phyloP scores from a whole-genome alignment of 2,329 filamentous ascomycete species.

The Cladophialophora bantiana region DNA sequence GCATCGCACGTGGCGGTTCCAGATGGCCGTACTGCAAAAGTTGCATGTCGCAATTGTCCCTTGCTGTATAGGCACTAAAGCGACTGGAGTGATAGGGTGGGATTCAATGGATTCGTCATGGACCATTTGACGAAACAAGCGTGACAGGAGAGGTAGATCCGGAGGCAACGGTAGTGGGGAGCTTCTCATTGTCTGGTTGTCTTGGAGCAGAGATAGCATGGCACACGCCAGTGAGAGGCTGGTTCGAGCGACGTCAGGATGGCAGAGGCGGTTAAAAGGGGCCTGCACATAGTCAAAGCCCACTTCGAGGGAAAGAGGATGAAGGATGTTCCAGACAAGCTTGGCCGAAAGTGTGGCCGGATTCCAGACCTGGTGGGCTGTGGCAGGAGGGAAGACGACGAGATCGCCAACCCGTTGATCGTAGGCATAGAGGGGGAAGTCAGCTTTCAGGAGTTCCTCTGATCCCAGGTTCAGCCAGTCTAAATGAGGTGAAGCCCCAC shows the following conservation, averaged over 20 bases:
- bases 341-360: constrained; percentile 46
- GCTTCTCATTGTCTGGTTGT: constrained; percentile 31
- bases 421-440: constrained; percentile 48
- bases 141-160: constrained; percentile 42
- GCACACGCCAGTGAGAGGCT: constrained; percentile 44
- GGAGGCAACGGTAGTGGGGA: constrained; percentile 38
- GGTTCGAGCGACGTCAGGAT: constrained; percentile 46
- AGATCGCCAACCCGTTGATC: constrained; percentile 47
- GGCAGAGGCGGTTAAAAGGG: constrained; percentile 46
- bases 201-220: constrained; percentile 44
- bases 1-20: constrained; percentile 50
- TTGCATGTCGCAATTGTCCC: constrained; percentile 48
- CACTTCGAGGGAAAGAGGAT: constrained; percentile 45
- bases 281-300: constrained; percentile 48
- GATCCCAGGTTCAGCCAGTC: constrained; percentile 47
- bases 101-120: constrained; percentile 45
- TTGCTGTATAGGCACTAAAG: constrained; percentile 43
- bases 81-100: constrained; percentile 39
- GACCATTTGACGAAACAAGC: constrained; percentile 44
- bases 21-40: constrained; percentile 49
- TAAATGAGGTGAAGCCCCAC: constrained; percentile 46
- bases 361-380: constrained; percentile 50
- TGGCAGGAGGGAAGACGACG: constrained; percentile 48
- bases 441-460: constrained; percentile 44
- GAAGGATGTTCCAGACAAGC: constrained; percentile 49